Percentiles rank a stretch among this genome's conserved stretches.
These are phyloP conservation scores for Astragalus glycyphyllos DNA, from an alignment of 306 rosid species.

Conservation along the genomic window DNA sequence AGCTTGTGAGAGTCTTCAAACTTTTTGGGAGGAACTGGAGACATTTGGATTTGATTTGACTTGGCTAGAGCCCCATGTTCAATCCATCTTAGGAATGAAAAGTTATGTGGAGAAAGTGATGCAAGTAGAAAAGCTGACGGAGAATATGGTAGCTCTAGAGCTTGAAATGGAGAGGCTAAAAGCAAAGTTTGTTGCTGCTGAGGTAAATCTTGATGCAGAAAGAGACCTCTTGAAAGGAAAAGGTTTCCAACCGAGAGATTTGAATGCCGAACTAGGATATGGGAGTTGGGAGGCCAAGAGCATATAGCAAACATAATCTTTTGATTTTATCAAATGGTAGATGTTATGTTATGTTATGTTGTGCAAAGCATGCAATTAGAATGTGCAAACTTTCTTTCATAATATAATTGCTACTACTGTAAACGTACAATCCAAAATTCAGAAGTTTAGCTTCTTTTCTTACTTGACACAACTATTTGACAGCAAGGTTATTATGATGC, in stretches of 20 bases:
- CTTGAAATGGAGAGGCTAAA: slow-evolving; percentile 24
- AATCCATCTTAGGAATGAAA: slow-evolving; percentile 39
- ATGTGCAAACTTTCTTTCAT: no score
- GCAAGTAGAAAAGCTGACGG: slow-evolving; percentile 3
- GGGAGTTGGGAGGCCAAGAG: slow-evolving; percentile 15
- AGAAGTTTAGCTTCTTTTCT: no score
- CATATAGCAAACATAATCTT: background rate
- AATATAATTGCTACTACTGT: no score
- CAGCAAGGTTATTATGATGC: no score
- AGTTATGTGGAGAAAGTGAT: slow-evolving; percentile 30
- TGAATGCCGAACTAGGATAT: slow-evolving; percentile 43
- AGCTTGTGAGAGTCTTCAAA: slow-evolving; percentile 17
- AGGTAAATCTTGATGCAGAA: no score
- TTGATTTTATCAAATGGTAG: no score
- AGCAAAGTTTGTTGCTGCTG: no score
- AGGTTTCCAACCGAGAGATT: slow-evolving; percentile 27
- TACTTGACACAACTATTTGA: no score
- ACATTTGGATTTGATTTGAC: slow-evolving; percentile 37
- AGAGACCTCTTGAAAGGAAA: slow-evolving; percentile 2
- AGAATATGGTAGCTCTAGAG: slow-evolving; percentile 25
- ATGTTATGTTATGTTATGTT: no score
- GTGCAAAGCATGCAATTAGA: no score
- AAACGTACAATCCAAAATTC: no score
- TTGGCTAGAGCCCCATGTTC: slow-evolving; percentile 46
- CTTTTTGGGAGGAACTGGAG: slow-evolving; percentile 44